phyloP scores from a whole-genome alignment of 2,329 filamentous ascomycete genomes.

The Penicillium sp. region DNA sequence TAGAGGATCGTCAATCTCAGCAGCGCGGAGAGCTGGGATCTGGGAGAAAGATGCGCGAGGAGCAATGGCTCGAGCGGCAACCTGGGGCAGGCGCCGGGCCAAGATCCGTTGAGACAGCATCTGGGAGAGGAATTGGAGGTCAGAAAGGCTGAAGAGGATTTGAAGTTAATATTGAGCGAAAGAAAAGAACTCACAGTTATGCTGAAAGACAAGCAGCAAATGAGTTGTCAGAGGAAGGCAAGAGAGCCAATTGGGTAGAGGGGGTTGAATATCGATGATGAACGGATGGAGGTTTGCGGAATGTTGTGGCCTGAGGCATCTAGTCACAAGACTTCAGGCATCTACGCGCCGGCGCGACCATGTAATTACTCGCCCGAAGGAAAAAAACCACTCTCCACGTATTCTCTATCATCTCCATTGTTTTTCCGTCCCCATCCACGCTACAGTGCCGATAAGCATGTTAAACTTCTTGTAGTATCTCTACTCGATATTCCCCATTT shows the following conservation, averaged over 20 bases:
- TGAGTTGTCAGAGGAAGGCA: constrained; percentile 17
- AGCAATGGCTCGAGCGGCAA: constrained; percentile 37
- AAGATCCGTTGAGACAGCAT: constrained; percentile 48
- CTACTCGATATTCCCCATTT: constrained; percentile 32
- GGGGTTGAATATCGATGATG: constrained; percentile 28
- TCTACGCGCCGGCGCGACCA: constrained; percentile 27
- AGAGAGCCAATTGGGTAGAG: constrained; percentile 20
- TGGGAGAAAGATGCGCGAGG: constrained; percentile 44
- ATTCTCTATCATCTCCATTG: constrained; percentile 29
- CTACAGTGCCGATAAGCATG: constrained; percentile 44
- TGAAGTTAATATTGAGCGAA: neutral
- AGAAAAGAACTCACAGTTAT: constrained; percentile 25
- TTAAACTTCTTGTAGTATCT: constrained; percentile 42
- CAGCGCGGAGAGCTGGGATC: constrained; percentile 37
- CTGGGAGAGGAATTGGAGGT: constrained; percentile 28
- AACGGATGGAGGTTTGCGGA: constrained; percentile 30
- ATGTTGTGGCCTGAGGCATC: constrained; percentile 14
- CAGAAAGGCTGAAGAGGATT: neutral
- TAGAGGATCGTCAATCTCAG: constrained; percentile 42
- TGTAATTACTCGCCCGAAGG: constrained; percentile 28
- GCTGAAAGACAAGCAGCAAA: constrained; percentile 22
- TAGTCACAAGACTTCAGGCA: constrained; percentile 15
- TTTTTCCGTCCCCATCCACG: constrained; percentile 39
- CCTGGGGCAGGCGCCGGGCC: constrained; percentile 42
- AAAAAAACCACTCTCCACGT: constrained; percentile 44